A percentile compares a stretch with the other conserved stretches of the same genome.
These are phyloP conservation scores for Triticum dicoccoides DNA, from an alignment of 176 grass and related monocot species.

Conservation along the genomic window DNA sequence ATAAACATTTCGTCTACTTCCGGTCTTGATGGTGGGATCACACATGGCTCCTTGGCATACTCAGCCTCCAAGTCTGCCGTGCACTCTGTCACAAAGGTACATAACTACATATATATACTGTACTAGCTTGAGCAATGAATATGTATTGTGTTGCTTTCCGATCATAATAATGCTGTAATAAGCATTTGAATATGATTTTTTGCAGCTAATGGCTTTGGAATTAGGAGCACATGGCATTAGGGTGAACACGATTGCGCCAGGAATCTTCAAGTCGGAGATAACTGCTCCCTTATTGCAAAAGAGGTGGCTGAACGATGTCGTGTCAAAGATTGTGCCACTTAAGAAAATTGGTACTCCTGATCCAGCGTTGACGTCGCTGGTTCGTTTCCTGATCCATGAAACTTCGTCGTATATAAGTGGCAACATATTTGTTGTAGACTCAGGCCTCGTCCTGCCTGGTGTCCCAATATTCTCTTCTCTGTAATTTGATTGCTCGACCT, in stretches of 20 bases:
- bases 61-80: constrained; percentile 62
- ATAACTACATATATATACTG: no score
- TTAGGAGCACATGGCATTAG: constrained; percentile 66
- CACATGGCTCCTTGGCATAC: constrained; percentile 61
- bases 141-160: not conserved
- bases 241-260: constrained; percentile 76
- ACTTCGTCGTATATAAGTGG: constrained; percentile 65
- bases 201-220: constrained; percentile 85
- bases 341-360: constrained; percentile 48
- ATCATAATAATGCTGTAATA: no score
- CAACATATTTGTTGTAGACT: constrained; percentile 70
- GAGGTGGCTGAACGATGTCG: constrained; percentile 58
- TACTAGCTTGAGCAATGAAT: no score
- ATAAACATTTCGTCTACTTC: constrained; percentile 74
- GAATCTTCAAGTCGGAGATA: constrained; percentile 83
- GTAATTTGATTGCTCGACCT: constrained; percentile 24
- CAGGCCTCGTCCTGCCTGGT: constrained; percentile 60
- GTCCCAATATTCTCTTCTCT: constrained; percentile 81
- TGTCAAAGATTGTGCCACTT: constrained; percentile 59
- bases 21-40: constrained; percentile 53
- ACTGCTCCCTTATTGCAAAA: constrained; percentile 56
- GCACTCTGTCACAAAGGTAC: constrained; percentile 70
- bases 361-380: constrained; percentile 69
- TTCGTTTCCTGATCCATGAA: constrained; percentile 73
- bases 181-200: not conserved